These are phyloP conservation scores for Cenchrus purpureus DNA, from an alignment of 176 grass and related monocot genomes.

Conservation along the genomic window DNA sequence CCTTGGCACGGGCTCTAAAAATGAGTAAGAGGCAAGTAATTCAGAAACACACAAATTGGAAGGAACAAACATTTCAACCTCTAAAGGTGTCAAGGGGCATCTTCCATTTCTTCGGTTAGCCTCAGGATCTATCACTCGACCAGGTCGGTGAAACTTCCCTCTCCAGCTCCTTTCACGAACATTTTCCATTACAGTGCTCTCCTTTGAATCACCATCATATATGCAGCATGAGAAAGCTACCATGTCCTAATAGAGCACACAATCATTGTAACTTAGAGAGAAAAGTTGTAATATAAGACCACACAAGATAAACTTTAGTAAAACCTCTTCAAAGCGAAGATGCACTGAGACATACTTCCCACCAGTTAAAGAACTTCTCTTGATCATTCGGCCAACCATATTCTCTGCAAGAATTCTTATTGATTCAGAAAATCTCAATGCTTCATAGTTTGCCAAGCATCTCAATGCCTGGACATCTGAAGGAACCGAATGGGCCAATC, in stretches of 20 bases:
- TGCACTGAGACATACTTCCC: slow-evolving; percentile 91
- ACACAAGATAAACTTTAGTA: neutral
- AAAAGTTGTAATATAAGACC: slow-evolving; percentile 22
- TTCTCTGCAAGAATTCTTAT: slow-evolving; percentile 76
- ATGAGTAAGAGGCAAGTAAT: neutral
- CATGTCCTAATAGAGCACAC: slow-evolving; percentile 75
- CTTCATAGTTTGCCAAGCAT: slow-evolving; percentile 88
- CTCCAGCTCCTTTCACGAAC: slow-evolving; percentile 89
- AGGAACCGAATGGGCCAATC: slow-evolving; percentile 76
- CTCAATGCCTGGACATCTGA: slow-evolving; percentile 71
- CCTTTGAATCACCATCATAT: slow-evolving; percentile 78
- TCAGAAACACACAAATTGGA: slow-evolving; percentile 18
- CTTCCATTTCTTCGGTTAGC: slow-evolving; percentile 82
- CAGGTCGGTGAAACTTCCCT: slow-evolving; percentile 82
- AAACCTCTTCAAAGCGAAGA: slow-evolving; percentile 97
- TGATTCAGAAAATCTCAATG: slow-evolving; percentile 83
- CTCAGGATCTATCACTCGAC: slow-evolving; percentile 84
- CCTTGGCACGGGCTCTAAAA: neutral
- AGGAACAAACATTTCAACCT: slow-evolving; percentile 56
- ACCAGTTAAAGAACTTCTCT: slow-evolving; percentile 62
- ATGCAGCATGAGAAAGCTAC: slow-evolving; percentile 96
- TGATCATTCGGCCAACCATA: slow-evolving; percentile 86
- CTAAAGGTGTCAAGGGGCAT: slow-evolving; percentile 86
- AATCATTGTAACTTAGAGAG: slow-evolving; percentile 33
- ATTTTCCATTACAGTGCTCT: slow-evolving; percentile 79